A percentile compares a stretch with the other conserved stretches of the same genome.
These are phyloP conservation scores for Pelagophyceae sp. DNA, from an alignment of 352 stramenopile species.

Conservation along the genomic window DNA sequence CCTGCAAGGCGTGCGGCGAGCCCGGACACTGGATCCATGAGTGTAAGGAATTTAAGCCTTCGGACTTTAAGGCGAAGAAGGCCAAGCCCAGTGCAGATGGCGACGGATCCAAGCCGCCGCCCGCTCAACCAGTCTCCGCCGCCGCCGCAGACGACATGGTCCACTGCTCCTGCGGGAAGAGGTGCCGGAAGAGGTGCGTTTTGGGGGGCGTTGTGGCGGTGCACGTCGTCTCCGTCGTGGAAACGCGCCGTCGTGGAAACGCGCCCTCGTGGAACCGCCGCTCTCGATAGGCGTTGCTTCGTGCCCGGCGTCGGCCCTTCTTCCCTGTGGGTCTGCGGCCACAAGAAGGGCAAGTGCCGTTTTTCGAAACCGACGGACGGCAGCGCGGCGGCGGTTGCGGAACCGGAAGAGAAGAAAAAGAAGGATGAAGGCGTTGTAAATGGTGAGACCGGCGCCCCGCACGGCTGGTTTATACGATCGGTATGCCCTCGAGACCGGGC, in stretches of 20 bases:
- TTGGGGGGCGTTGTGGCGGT: neutral
- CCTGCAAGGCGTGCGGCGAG: slow-evolving; percentile 1
- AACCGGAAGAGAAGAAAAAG: neutral
- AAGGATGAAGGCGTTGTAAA: neutral
- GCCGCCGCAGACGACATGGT: neutral
- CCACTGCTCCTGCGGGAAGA: neutral
- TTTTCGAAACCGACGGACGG: neutral
- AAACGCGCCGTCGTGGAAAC: neutral
- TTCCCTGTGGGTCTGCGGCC: neutral
- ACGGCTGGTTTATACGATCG: too few relatives aligned
- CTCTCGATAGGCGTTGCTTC: neutral
- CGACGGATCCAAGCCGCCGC: neutral
- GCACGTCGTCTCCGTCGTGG: neutral
- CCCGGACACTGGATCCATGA: slow-evolving; percentile 9
- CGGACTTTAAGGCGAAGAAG: neutral
- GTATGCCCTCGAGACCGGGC: too few relatives aligned
- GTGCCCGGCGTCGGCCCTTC: neutral
- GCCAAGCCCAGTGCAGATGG: neutral
- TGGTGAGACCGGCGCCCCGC: too few relatives aligned
- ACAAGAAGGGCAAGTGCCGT: slow-evolving; percentile 7
- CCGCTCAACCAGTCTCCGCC: neutral
- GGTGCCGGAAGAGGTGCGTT: neutral
- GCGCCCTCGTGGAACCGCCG: neutral
- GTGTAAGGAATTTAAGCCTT: neutral
- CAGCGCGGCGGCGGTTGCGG: neutral